Base-by-base conservation (phyloP, 2,329 filamentous ascomycete species). In the Stagonosporopsis cucurbitacearum region DNA sequence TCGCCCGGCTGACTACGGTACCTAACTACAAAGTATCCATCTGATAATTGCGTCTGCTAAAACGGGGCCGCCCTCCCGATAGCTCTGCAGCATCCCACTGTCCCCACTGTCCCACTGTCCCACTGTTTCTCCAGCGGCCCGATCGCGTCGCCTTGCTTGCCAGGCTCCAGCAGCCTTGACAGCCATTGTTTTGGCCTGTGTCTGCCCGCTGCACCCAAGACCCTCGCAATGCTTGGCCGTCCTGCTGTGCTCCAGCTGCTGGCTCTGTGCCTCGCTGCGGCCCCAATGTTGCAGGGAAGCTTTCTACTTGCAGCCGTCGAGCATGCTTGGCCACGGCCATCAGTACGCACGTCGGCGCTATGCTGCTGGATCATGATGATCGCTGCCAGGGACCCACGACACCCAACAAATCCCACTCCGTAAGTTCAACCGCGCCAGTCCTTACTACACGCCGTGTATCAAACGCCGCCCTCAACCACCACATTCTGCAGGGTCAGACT, bases 191-290 rank as follows among this genome's bases (percentile, higher is more conserved):
- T 51, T 42, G 53, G 30, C 53, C 30, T 65, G 65, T 67, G 66
- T 65, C 59, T 59, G 44, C 48, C 50, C 12, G 37, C 37, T 41
- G 60, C 57, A 22, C 45, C 43, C 58, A 64, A 61, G 62, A 59
- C 61, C 46, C 53, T 42, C 39, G 59, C 23, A 59, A 57, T 62
- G 57, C 69, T 71, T 71, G 67, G 68, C 68, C 50, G 57, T 53
- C 46, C 39, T 44, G 44, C 50, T 43, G 43, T 50, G 56, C 53
- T 44, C 58, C 58, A 59, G 35, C 17, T n/a, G n/a, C n/a, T n/a
- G n/a, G n/a, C n/a, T n/a, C 17, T 32, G 28, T 57, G 64, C 64
- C 58, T 59, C 62, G 60, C 51, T 43, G 19, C 46, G 50, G 44
- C 41, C 51, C 54, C 60, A 54, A 54, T 46, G 40, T 45, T 39